Evolutionary conservation across 2,329 filamentous ascomycete species (phyloP).

Genomic region (Stenocarpella maydis): DNA sequence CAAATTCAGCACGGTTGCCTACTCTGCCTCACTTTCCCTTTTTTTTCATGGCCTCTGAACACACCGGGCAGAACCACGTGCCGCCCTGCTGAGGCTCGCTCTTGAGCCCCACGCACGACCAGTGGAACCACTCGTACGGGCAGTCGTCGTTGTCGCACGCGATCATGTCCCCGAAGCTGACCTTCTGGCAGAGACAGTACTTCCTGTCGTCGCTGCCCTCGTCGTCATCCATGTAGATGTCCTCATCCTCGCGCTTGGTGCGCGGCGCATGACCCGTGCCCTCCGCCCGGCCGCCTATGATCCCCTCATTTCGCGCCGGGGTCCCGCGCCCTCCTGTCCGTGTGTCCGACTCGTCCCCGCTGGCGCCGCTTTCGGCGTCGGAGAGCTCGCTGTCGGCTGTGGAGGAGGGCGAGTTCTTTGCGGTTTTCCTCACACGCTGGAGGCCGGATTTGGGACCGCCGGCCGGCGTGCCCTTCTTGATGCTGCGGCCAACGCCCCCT

Average conservation of each 20-base stretch:
- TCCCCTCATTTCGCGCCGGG: conserved; percentile 42
- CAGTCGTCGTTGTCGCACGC: conserved; percentile 86
- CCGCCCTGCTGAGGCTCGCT: conserved; percentile 67
- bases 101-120: conserved; percentile 75
- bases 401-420: conserved; percentile 69
- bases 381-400: conserved; percentile 72
- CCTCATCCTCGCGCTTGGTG: conserved; percentile 53
- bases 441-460: conserved; percentile 63
- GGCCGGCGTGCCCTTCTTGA: conserved; percentile 55
- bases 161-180: conserved; percentile 89
- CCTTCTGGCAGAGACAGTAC: conserved; percentile 84
- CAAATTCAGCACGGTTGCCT: not conserved
- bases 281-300: conserved; percentile 38
- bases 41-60: conserved; percentile 61
- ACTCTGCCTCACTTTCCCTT: conserved; percentile 41
- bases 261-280: conserved; percentile 39
- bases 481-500: conserved; percentile 46
- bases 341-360: conserved; percentile 60
- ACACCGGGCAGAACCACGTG: conserved; percentile 73
- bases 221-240: conserved; percentile 67
- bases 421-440: conserved; percentile 68
- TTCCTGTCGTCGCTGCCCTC: conserved; percentile 80
- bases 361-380: conserved; percentile 63
- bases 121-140: conserved; percentile 88
- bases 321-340: conserved; percentile 49